Percentiles rank a stretch among this genome's conserved stretches.
Evolutionary conservation across 495 filamentous ascomycete genomes (phyloP).

Genomic region (Amorphotheca resinae): DNA sequence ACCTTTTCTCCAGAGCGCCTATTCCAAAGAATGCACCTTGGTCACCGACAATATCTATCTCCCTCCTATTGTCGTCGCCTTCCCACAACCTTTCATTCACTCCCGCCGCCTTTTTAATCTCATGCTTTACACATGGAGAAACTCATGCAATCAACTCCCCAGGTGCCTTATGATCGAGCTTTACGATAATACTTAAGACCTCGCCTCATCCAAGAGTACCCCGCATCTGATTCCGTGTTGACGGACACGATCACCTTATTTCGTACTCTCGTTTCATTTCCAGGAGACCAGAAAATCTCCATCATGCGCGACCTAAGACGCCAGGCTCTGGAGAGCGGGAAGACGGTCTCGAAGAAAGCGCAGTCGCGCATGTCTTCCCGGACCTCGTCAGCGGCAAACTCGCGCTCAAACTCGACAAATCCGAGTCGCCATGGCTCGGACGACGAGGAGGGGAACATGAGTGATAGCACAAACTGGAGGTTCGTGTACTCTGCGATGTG

Average conservation of each 20-base stretch:
- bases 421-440: slow-evolving; percentile 58
- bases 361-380: slow-evolving; percentile 57
- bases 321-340: slow-evolving; percentile 72
- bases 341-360: slow-evolving; percentile 87
- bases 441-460: slow-evolving; percentile 63
- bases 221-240: not conserved
- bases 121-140: slow-evolving; percentile 15
- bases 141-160: slow-evolving; percentile 3
- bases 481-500: slow-evolving; percentile 25
- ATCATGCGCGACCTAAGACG: slow-evolving; percentile 70
- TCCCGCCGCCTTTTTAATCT: too few relatives aligned
- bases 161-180: slow-evolving; percentile 10
- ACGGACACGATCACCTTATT: not conserved
- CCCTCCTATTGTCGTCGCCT: too few relatives aligned
- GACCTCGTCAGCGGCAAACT: slow-evolving; percentile 35
- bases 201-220: not conserved
- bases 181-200: slow-evolving; percentile 8
- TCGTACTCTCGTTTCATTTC: not conserved
- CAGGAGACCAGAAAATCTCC: not conserved
- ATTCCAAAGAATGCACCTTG: too few relatives aligned
- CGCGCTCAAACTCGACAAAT: slow-evolving; percentile 47
- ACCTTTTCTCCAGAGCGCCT: too few relatives aligned
- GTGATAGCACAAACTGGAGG: slow-evolving; percentile 61
- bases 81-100: too few relatives aligned
- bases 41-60: not conserved